phyloP scores from a whole-genome alignment of 345 rosid species.

The Camelina laxa region DNA sequence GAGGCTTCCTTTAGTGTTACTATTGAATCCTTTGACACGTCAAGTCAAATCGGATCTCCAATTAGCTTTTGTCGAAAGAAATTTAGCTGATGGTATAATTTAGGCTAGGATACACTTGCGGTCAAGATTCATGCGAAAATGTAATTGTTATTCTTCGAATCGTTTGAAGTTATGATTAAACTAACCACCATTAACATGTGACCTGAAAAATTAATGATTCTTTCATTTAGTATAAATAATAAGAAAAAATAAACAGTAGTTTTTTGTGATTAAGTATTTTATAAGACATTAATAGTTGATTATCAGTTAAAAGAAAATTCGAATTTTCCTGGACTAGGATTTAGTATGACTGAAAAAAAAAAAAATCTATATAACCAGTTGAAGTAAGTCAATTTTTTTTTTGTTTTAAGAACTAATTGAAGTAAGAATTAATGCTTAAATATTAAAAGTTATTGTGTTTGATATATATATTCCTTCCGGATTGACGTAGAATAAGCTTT shows the following conservation, averaged over 20 bases:
- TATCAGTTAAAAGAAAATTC: too few species aligned
- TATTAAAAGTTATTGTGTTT: background rate
- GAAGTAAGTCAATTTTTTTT: too few species aligned
- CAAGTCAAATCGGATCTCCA: slow-evolving; percentile 41
- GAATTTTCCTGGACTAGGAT: background rate
- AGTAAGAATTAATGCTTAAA: background rate
- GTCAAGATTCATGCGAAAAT: slow-evolving; percentile 39
- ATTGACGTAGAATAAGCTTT: background rate
- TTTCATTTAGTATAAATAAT: slow-evolving; percentile 5
- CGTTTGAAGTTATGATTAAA: slow-evolving; percentile 21
- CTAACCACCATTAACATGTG: background rate
- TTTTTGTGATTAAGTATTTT: too few species aligned
- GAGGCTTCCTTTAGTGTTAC: slow-evolving; percentile 27
- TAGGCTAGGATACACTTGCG: slow-evolving; percentile 32
- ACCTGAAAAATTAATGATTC: background rate
- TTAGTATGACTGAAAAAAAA: background rate
- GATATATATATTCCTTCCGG: background rate
- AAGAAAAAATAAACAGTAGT: background rate
- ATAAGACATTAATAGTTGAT: too few species aligned
- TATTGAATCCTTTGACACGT: slow-evolving; percentile 34
- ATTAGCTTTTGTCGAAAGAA: slow-evolving; percentile 30
- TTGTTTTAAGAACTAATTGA: too few species aligned
- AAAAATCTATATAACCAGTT: background rate
- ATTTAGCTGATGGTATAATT: slow-evolving; percentile 3
- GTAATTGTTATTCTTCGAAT: slow-evolving; percentile 30